Evolutionary conservation across 2,329 filamentous ascomycete species (phyloP).

Genomic region (Boeremia exigua): DNA sequence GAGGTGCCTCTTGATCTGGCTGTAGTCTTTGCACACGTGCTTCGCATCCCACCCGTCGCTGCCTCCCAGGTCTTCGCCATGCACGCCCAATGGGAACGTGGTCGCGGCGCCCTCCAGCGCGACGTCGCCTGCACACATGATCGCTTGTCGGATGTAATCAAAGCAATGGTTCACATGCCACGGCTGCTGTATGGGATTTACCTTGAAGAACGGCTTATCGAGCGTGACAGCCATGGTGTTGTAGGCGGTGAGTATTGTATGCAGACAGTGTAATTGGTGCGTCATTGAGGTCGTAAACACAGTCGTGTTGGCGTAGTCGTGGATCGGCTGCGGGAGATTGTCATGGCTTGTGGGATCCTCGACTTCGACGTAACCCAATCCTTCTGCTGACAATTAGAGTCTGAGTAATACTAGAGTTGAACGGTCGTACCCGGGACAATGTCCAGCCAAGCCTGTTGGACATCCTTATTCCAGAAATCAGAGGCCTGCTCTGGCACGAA

Average conservation of each 20-base stretch:
- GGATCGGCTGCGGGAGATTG: constrained; percentile 40
- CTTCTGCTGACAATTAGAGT: constrained; percentile 25
- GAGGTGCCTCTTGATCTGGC: constrained; percentile 38
- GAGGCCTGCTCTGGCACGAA: constrained; percentile 40
- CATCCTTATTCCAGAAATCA: constrained; percentile 40
- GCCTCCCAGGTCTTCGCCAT: constrained; percentile 38
- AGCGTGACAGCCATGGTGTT: constrained; percentile 33
- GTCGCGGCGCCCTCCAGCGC: constrained; percentile 43
- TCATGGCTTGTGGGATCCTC: constrained; percentile 28
- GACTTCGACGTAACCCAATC: constrained; percentile 42
- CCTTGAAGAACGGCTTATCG: constrained; percentile 9
- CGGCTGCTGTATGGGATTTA: constrained; percentile 34
- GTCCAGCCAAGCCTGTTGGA: constrained; percentile 39
- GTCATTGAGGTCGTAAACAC: constrained; percentile 44
- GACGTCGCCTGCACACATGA: constrained; percentile 45
- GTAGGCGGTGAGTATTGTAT: constrained; percentile 43
- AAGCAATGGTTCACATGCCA: constrained; percentile 47
- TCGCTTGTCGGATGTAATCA: constrained; percentile 42
- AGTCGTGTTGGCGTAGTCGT: constrained; percentile 38
- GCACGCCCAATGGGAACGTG: constrained; percentile 34
- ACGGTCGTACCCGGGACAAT: constrained; percentile 37
- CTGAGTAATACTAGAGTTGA: not conserved
- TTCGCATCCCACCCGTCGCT: constrained; percentile 45
- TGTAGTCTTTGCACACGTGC: constrained; percentile 44
- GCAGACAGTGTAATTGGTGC: constrained; percentile 44